phyloP scores from a whole-genome alignment of 1,284 basidiomycete genomes.

The Fomitopsis betulina region DNA sequence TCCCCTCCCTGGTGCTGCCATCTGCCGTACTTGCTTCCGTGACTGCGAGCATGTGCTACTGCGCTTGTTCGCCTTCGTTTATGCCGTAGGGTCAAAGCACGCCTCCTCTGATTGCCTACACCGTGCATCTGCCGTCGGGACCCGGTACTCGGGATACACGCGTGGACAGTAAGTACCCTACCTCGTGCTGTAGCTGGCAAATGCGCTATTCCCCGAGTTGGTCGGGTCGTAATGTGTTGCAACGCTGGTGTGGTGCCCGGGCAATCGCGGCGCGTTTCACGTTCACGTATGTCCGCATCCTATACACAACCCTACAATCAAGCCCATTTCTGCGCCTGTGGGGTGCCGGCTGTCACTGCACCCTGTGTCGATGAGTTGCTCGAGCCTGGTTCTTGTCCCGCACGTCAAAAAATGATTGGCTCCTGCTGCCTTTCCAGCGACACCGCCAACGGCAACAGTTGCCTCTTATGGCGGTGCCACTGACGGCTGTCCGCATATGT shows the following conservation, averaged over 20 bases:
- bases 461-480: too few relatives aligned
- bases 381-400: too few relatives aligned
- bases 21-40: neutral
- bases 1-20: neutral
- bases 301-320: neutral
- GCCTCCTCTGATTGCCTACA: neutral
- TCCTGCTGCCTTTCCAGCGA: too few relatives aligned
- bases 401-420: too few relatives aligned
- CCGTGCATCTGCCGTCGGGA: neutral
- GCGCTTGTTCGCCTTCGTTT: neutral
- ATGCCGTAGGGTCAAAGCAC: neutral
- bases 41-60: neutral
- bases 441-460: too few relatives aligned
- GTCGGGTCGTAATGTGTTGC: neutral
- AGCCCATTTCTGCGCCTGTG: neutral
- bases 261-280: neutral
- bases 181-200: neutral
- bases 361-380: too few relatives aligned
- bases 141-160: constrained; percentile 1
- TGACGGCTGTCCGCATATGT: too few relatives aligned
- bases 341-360: neutral
- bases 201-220: neutral
- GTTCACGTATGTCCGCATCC: neutral
- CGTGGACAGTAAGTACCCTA: neutral
- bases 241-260: neutral